phyloP scores from a whole-genome alignment of 306 rosid genomes.

The Senna tora region DNA sequence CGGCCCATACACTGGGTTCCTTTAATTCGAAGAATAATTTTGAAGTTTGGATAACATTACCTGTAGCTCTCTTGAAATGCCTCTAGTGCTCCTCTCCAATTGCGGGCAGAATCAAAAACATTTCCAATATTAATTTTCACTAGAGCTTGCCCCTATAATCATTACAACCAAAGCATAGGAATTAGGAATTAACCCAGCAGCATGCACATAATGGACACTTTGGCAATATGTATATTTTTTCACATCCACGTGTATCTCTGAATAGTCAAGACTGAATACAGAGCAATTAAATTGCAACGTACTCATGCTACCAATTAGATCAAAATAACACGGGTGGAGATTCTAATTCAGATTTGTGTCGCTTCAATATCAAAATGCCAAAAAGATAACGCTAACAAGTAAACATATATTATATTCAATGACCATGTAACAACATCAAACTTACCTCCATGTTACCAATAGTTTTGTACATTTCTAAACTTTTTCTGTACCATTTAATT shows the following conservation, averaged over 20 bases:
- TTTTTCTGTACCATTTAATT: slow-evolving; percentile 76
- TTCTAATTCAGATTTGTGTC: slow-evolving; percentile 27
- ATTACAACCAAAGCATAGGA: slow-evolving; percentile 40
- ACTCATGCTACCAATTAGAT: slow-evolving; percentile 1
- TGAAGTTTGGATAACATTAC: slow-evolving; percentile 43
- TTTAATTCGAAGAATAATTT: slow-evolving; percentile 24
- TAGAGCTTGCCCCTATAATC: slow-evolving; percentile 81
- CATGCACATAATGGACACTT: slow-evolving; percentile 22
- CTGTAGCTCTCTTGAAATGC: slow-evolving; percentile 79
- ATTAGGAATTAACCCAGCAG: slow-evolving; percentile 40
- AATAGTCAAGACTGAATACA: neutral
- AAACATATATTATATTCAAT: slow-evolving; percentile 23
- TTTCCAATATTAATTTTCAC: slow-evolving; percentile 70
- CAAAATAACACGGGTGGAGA: slow-evolving; percentile 20
- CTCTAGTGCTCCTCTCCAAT: slow-evolving; percentile 64
- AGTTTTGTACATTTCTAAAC: slow-evolving; percentile 69
- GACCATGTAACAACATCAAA: slow-evolving; percentile 18
- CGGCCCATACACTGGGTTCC: neutral
- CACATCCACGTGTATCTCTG: slow-evolving; percentile 30
- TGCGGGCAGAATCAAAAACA: slow-evolving; percentile 68
- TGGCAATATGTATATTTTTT: neutral
- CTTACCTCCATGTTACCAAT: slow-evolving; percentile 81
- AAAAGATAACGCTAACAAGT: slow-evolving; percentile 22
- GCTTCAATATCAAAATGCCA: neutral
- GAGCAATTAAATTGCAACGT: slow-evolving; percentile 32